Evolutionary conservation across 129 eudicot genomes (phyloP), one percentile per base, ranked within the genome.

Genomic region (Pulicaria dysenterica): DNA sequence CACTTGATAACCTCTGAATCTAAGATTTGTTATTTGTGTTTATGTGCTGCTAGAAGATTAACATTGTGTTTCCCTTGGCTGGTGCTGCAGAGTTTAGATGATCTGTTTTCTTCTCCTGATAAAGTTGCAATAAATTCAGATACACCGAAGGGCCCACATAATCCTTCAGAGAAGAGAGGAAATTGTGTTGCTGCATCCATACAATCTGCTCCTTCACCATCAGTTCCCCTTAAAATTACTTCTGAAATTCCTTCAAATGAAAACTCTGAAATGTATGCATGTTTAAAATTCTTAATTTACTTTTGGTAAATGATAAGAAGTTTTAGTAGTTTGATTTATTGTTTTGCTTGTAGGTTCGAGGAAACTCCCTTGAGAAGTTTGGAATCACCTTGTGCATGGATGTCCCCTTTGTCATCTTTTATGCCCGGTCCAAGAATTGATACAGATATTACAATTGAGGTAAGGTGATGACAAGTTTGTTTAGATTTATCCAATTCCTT

Each of bases 321-420:
- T 71, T 12, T 11, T 46, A 58, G 46, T 38, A 45, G 59, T 47
- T 59, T 42, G 75, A 41, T 72, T 72, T 48, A 17, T 39, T 42
- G 41, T 42, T 60, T 58, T 64, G 50, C 49, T 41, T 48, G 3
- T 73, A 92, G 98, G 59, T 79, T 87, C 71, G 75, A 83, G 9
- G 95, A 74, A 58, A 92, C 92, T n/a, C 90, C 96, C 46, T 79
- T 83, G 16, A 89, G 81, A 80, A 79, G 82, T 75, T 64, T 89
- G 67, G 98, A 92, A 64, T 92, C 96, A 67, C 95, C 98, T 68
- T 89, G 91, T 48, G 88, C 95, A 10, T 89, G 94, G 96, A 92
- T 79, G 70, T 92, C 98, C 3, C 98, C 96, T 56, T 92, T 94
- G 98, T 87, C 80, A 44, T 80, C 84, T 49, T 87, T 83, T 45